Percentiles rank a stretch among this genome's conserved stretches.
Evolutionary conservation across 768 basidiomycete species (phyloP).

Genomic region (Boletus edulis): DNA sequence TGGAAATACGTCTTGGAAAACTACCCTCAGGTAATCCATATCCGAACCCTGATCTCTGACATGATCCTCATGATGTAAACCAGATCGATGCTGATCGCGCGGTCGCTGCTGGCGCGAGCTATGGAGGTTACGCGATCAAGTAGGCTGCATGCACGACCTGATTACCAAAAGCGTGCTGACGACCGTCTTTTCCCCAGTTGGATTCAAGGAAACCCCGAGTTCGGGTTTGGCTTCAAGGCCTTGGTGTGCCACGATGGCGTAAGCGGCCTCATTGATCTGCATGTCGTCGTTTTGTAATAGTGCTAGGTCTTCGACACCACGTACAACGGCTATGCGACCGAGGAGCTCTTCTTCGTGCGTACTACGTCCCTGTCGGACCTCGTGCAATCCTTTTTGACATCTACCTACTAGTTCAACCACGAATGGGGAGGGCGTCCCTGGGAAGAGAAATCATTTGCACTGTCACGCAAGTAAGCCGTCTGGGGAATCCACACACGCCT

Average conservation of each 20-base stretch:
- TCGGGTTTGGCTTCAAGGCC: slow-evolving; percentile 85
- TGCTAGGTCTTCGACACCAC: slow-evolving; percentile 68
- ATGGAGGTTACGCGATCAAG: slow-evolving; percentile 91
- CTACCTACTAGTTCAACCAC: slow-evolving; percentile 64
- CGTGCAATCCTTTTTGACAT: slow-evolving; percentile 1
- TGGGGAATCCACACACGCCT: not conserved
- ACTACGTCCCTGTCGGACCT: not conserved
- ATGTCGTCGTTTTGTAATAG: not conserved
- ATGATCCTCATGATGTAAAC: not conserved
- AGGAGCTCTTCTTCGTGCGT: slow-evolving; percentile 87
- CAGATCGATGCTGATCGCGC: slow-evolving; percentile 69
- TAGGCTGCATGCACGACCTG: slow-evolving; percentile 30
- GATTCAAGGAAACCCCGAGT: slow-evolving; percentile 94
- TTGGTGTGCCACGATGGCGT: slow-evolving; percentile 93
- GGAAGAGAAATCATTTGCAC: slow-evolving; percentile 53
- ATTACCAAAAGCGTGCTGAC: not conserved
- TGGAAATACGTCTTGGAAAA: slow-evolving; percentile 67
- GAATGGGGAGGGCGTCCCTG: slow-evolving; percentile 86
- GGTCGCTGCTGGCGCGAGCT: slow-evolving; percentile 79
- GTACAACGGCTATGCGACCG: slow-evolving; percentile 86
- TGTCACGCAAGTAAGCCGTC: slow-evolving; percentile 52
- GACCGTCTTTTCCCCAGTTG: slow-evolving; percentile 49
- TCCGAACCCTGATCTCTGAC: not conserved
- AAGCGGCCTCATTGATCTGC: slow-evolving; percentile 16
- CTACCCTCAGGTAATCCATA: slow-evolving; percentile 60